These are phyloP conservation scores for Dendrobium nobile DNA, from an alignment of 106 monocot species.

Conservation along the genomic window DNA sequence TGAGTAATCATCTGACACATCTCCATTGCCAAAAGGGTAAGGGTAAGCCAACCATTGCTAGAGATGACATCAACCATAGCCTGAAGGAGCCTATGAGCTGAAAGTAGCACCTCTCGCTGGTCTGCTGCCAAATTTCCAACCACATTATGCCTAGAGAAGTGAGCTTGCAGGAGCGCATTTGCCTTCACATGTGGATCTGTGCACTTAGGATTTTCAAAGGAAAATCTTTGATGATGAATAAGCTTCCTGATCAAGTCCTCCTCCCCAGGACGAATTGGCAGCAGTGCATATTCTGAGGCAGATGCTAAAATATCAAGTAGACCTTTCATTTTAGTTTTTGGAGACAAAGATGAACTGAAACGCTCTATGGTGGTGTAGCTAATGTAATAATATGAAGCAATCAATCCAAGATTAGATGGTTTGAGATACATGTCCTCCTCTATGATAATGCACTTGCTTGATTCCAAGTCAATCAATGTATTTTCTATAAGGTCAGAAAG, in stretches of 20 bases:
- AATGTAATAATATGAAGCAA: constrained; percentile 95
- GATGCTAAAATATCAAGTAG: constrained; percentile 82
- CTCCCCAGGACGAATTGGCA: constrained; percentile 88
- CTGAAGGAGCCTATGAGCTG: constrained; percentile 79
- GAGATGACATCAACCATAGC: constrained; percentile 99
- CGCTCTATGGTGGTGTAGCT: constrained; percentile 90
- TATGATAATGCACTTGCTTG: constrained; percentile 81
- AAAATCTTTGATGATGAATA: constrained; percentile 84
- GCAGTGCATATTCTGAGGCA: constrained; percentile 81
- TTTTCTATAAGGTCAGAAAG: constrained; percentile 84
- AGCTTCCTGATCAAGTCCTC: constrained; percentile 74
- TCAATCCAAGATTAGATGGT: constrained; percentile 77
- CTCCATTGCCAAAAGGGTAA: constrained; percentile 81
- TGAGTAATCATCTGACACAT: constrained; percentile 98
- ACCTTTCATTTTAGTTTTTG: constrained; percentile 89
- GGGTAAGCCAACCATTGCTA: constrained; percentile 83
- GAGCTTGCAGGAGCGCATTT: constrained; percentile 82
- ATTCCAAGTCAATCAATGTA: constrained; percentile 67
- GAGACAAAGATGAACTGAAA: constrained; percentile 72
- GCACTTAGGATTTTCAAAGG: constrained; percentile 75
- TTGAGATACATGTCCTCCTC: constrained; percentile 97
- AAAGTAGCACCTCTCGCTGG: constrained; percentile 80
- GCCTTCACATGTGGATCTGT: constrained; percentile 94
- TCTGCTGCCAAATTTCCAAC: constrained; percentile 80
- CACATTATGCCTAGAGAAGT: constrained; percentile 77